Conservation (phyloP, 225 moss, liverwort and hornwort genomes). For the Sphagnum tenellum region DNA sequence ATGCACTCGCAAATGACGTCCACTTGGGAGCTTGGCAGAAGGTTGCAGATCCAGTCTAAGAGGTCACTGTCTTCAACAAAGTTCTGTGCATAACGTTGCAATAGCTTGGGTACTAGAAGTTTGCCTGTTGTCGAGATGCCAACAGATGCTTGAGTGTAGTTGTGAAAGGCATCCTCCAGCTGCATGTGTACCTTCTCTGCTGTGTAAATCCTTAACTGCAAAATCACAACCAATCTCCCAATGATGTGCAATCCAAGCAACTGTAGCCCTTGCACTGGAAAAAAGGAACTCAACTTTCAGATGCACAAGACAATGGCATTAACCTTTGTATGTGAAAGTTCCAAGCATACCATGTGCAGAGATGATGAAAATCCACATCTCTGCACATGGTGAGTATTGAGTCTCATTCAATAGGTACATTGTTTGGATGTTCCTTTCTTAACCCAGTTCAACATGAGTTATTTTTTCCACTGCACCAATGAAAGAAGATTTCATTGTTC, state of each 20-base stretch:
- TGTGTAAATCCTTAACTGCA: conserved; percentile 70
- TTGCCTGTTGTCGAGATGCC: conserved; percentile 68
- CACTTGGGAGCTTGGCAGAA: conserved; percentile 64
- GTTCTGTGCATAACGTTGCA: conserved; percentile 64
- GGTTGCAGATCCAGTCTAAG: conserved; percentile 74
- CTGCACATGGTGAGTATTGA: too few relatives aligned
- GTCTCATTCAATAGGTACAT: too few relatives aligned
- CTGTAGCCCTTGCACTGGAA: not conserved
- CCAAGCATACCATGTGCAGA: not conserved
- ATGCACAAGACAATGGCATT: not conserved
- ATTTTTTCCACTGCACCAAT: too few relatives aligned
- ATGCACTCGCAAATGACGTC: conserved; percentile 61
- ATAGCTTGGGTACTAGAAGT: conserved; percentile 64
- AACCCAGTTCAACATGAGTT: too few relatives aligned
- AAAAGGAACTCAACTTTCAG: not conserved
- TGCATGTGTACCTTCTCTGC: conserved; percentile 48
- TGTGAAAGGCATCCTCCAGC: conserved; percentile 57
- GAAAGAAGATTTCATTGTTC: not conserved
- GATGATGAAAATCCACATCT: too few relatives aligned
- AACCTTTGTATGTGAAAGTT: not conserved
- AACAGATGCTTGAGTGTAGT: conserved; percentile 63
- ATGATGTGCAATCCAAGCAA: not conserved
- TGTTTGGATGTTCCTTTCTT: too few relatives aligned
- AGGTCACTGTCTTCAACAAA: conserved; percentile 51
- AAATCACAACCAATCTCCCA: not conserved